phyloP scores from a whole-genome alignment of 495 filamentous ascomycete species.

The Tuber melanosporum region DNA sequence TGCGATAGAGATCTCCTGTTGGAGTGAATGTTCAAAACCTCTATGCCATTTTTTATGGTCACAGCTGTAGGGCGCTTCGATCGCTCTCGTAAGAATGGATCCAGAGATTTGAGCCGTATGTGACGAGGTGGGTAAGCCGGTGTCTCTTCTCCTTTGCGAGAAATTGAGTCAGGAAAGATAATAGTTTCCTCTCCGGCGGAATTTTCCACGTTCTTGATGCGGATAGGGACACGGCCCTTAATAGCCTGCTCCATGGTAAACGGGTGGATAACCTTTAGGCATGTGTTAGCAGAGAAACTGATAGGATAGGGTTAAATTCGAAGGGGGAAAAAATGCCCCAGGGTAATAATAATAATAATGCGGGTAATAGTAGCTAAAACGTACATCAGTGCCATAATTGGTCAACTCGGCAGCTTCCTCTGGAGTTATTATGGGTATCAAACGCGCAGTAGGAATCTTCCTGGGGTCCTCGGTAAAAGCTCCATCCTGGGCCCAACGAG shows the following conservation, averaged over 20 bases:
- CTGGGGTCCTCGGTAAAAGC: conserved; percentile 84
- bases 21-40: conserved; percentile 94
- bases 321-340: not conserved
- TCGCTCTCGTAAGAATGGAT: conserved; percentile 45
- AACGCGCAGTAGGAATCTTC: conserved; percentile 76
- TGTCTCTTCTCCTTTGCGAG: conserved; percentile 40
- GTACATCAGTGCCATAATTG: conserved; percentile 74
- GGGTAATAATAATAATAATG: not conserved
- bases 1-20: conserved; percentile 86
- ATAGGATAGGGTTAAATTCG: not conserved
- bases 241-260: conserved; percentile 99
- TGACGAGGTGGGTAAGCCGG: conserved; percentile 34
- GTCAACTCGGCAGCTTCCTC: conserved; percentile 85
- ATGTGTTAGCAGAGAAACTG: not conserved
- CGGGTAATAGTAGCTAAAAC: not conserved
- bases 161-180: conserved; percentile 52
- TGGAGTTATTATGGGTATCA: conserved; percentile 72
- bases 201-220: conserved; percentile 98
- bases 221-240: conserved; percentile 70
- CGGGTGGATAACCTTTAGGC: conserved; percentile 76
- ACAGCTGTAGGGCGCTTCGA: conserved; percentile 82
- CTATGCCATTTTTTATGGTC: conserved; percentile 90
- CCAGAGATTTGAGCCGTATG: conserved; percentile 20
- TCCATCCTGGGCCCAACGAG: conserved; percentile 53
- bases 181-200: conserved; percentile 79